phyloP scores from a whole-genome alignment of 345 rosid genomes.

The Orychophragmus violaceus region DNA sequence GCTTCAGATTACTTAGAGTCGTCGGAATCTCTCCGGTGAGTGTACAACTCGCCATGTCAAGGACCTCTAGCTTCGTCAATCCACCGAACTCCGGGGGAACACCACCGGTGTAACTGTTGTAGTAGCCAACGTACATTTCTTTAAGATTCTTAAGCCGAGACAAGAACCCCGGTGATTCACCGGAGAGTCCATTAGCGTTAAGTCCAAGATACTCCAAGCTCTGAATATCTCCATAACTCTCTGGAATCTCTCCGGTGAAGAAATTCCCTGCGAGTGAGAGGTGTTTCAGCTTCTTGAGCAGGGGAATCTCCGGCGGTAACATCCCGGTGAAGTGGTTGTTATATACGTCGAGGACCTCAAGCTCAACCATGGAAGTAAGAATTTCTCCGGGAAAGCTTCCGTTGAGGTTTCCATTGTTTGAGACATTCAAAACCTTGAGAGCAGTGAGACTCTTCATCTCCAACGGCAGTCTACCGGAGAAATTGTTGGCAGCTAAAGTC shows the following conservation, averaged over 20 bases:
- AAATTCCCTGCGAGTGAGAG: conserved; percentile 70
- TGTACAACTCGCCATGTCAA: conserved; percentile 66
- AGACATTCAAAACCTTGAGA: conserved; percentile 55
- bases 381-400: conserved; percentile 61
- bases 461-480: conserved; percentile 53
- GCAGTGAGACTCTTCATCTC: conserved; percentile 52
- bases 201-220: conserved; percentile 66
- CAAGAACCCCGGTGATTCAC: conserved; percentile 52
- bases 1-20: conserved; percentile 48
- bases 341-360: conserved; percentile 55
- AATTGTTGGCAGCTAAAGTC: conserved; percentile 42
- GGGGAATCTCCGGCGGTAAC: conserved; percentile 46
- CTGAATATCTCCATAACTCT: conserved; percentile 54
- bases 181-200: conserved; percentile 49
- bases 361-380: conserved; percentile 41
- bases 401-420: conserved; percentile 42
- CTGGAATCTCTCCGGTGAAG: conserved; percentile 69
- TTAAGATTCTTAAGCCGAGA: conserved; percentile 52
- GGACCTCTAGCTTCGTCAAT: conserved; percentile 44
- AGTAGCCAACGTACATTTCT: conserved; percentile 58
- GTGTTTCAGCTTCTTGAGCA: conserved; percentile 49
- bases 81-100: conserved; percentile 72
- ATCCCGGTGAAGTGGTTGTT: conserved; percentile 62
- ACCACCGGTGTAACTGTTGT: conserved; percentile 46
- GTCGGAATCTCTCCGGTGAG: conserved; percentile 73